Conservation (phyloP, 23 red algal species). For the Gracilariopsis chorda region DNA sequence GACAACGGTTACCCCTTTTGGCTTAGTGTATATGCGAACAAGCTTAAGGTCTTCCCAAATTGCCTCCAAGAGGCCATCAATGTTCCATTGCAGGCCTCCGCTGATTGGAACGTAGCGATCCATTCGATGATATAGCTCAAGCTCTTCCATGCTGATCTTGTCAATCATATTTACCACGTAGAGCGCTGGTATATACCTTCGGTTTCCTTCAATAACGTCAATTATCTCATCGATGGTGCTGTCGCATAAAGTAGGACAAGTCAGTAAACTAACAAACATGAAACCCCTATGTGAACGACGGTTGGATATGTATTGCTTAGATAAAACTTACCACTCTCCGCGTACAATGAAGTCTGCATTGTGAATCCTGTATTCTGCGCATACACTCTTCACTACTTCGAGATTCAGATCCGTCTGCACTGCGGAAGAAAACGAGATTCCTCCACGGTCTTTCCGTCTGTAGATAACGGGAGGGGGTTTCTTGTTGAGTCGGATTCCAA, state of each 20-base stretch:
- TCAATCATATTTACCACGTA: conserved; percentile 98
- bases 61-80: conserved; percentile 89
- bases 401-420: conserved; percentile 67
- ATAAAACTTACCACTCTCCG: conserved; percentile 53
- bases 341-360: conserved; percentile 87
- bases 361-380: conserved; percentile 89
- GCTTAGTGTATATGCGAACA: conserved; percentile 98
- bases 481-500: conserved; percentile 97
- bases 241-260: background rate
- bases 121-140: conserved; percentile 91
- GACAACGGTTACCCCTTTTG: conserved; percentile 72
- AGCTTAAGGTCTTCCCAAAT: conserved; percentile 89
- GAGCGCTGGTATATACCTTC: conserved; percentile 88
- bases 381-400: conserved; percentile 76
- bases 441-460: conserved; percentile 85
- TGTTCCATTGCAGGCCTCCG: conserved; percentile 84
- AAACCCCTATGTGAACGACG: no score
- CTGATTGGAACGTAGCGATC: conserved; percentile 86
- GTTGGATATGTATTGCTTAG: background rate
- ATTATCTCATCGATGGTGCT: conserved; percentile 95
- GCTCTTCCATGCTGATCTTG: conserved; percentile 92
- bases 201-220: conserved; percentile 97
- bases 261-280: no score
- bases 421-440: conserved; percentile 88
- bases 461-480: conserved; percentile 76